phyloP scores from a whole-genome alignment of 768 basidiomycete genomes.

The Panus rudis region DNA sequence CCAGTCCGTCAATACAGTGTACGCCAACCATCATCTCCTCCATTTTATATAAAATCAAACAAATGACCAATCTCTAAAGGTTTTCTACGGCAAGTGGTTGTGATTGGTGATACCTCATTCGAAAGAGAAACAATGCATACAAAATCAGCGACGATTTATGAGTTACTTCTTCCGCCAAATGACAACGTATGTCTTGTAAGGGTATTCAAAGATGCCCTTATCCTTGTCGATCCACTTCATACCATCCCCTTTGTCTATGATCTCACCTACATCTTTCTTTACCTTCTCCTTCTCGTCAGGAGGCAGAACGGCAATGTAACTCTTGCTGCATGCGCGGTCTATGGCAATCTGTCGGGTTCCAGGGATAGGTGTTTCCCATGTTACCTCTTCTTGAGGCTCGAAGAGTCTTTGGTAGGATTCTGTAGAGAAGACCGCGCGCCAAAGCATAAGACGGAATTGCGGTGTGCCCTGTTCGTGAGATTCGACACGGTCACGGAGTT shows the following conservation, averaged over 20 bases:
- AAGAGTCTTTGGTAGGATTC: slow-evolving; percentile 55
- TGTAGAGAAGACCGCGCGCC: slow-evolving; percentile 66
- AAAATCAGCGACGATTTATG: no score
- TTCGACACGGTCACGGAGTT: slow-evolving; percentile 65
- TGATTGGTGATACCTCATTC: no score
- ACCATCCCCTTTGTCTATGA: slow-evolving; percentile 53
- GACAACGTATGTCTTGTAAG: slow-evolving; percentile 64
- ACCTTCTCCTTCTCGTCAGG: slow-evolving; percentile 53
- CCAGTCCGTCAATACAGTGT: no score
- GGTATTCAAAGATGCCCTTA: slow-evolving; percentile 72
- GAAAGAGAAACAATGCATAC: no score
- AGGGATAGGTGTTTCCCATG: slow-evolving; percentile 45
- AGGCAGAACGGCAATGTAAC: slow-evolving; percentile 66
- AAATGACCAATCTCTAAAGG: no score
- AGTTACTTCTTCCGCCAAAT: slow-evolving; percentile 40
- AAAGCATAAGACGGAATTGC: slow-evolving; percentile 72
- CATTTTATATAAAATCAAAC: no score
- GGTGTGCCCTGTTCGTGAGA: slow-evolving; percentile 65
- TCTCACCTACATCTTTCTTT: slow-evolving; percentile 39
- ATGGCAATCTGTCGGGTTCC: slow-evolving; percentile 50
- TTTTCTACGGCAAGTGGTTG: no score
- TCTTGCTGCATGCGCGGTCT: slow-evolving; percentile 74
- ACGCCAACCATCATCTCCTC: no score
- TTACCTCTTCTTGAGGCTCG: slow-evolving; percentile 47
- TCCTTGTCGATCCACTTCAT: slow-evolving; percentile 71